phyloP scores from a whole-genome alignment of 2,329 filamentous ascomycete genomes.

The Aureobasidium sp. region DNA sequence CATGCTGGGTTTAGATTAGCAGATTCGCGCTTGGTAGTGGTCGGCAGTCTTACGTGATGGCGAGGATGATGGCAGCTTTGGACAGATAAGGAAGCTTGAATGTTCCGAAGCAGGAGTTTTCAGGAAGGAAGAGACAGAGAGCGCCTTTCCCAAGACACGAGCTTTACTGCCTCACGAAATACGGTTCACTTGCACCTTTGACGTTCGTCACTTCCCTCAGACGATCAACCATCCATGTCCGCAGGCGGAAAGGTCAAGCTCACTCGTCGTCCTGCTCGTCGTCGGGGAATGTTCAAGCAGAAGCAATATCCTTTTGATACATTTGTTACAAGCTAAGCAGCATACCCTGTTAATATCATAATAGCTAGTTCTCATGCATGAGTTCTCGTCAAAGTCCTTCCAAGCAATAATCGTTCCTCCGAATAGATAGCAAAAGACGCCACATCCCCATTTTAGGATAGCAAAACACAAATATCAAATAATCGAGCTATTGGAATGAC shows the following conservation, averaged over 20 bases:
- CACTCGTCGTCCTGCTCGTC: not conserved
- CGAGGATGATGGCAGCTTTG: not conserved
- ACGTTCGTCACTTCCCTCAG: not conserved
- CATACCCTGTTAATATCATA: not conserved
- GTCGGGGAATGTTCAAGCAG: not conserved
- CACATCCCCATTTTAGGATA: not conserved
- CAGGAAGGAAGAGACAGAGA: not conserved
- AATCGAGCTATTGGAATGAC: not conserved
- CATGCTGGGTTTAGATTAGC: not conserved
- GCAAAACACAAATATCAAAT: not conserved
- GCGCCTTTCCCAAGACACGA: not conserved
- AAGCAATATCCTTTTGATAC: not conserved
- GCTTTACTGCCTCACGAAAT: not conserved
- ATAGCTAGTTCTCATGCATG: not conserved
- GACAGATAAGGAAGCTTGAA: not conserved
- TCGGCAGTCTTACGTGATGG: not conserved
- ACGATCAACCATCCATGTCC: not conserved
- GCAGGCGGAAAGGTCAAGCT: not conserved
- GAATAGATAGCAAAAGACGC: not conserved
- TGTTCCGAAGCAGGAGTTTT: not conserved
- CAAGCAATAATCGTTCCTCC: not conserved
- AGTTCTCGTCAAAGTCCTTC: not conserved
- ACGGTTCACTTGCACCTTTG: not conserved
- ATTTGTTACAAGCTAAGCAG: not conserved
- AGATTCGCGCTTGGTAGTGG: too few relatives aligned